Evolutionary conservation across 768 basidiomycete genomes (phyloP), one percentile per base, ranked within the genome.

Genomic region (Agaricus sinodeliciosus): DNA sequence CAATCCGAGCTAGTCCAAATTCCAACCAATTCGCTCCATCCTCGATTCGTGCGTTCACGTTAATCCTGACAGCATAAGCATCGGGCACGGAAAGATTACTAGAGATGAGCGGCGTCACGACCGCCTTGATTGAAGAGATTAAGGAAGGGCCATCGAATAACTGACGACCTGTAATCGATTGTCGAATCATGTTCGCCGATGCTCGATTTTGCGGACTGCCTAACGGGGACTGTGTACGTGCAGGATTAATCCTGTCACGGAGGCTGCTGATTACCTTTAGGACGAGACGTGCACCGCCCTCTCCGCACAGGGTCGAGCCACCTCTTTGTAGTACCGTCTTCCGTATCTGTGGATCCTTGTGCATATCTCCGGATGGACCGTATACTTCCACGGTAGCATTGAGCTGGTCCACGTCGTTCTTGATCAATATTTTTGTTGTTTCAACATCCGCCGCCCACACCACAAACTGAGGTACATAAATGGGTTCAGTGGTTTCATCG

Each of bases 21-120:
- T 89, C 87, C 16, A 90, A 69, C 81, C 80, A 86, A 47, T 84
- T 85, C n/a, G 79, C 77, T 51, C 79, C 79, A n/a, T 71, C 61
- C 31, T 82, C 75, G 12, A 72, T 66, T 16, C 84, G 85, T 8
- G 79, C 77, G 40, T 79, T 77, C 22, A 88, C 64, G 49, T 57
- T 66, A 16, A 86, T 58, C 22, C 78, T 75, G 43, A 88, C 85
- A 16, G 78, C 83, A 58, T 89, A 86, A 34, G 73, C 72, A 35
- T 70, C 65, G 9, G 76, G 72, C 18, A 70, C 59, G 31, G 54
- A 52, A 36, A 60, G 55, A 26, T 57, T 59, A 28, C 62, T 63
- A 41, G 62, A 58, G 15, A 67, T 59, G 43, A 87, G 70, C 9
- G 78, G 79, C 7, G 79, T 86, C 54, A 85, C 77, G 4, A 65